Base-by-base conservation (phyloP, 768 basidiomycete genomes). In the Austroboletus eburneus region DNA sequence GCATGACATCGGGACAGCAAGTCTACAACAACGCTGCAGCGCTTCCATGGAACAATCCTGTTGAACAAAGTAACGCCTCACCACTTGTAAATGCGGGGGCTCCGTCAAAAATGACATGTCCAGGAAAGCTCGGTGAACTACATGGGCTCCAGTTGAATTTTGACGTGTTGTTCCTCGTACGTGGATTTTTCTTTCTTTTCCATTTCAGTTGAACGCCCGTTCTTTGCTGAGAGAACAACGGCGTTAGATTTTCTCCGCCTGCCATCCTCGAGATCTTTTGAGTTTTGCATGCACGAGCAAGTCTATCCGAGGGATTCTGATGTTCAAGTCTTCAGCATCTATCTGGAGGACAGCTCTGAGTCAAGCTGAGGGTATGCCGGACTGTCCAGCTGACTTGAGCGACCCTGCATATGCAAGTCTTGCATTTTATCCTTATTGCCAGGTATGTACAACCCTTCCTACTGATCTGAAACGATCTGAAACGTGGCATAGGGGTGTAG, bases 381-480 rank as follows among this genome's bases (percentile, higher is more conserved):
- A 58, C 14, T 73, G 73, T 48, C 78, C 77, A 0, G 34, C 51
- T 9, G 76, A 77, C 52, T 53, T 78, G 50, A 62, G 54, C 21
- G 77, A 79, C 63, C 57, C 68, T 0, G 66, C 72, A 52, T 78
- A 72, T 46, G 69, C 71, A 29, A 70, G 65, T 46, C 68, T 79
- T 33, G 67, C 66, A 22, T 79, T 58, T 17, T 45, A 39, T 22
- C 9, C 39, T 5, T 55, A 49, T 20, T 78, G 54, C 40, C 57
- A 59, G 20, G 57, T 59, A 27, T 21, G 55, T 23, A 3, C 25
- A 9, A 1, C 20, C 30, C 22, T 30, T 10, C 36, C 3, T 0
- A 8, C 21, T 24, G 3, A 29, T 21, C 23, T 16, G 2, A 25
- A 17, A n/a, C 16, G 12, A 7, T 33, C 18, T 46, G 39, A 48